Percentiles rank a stretch among this genome's conserved stretches.
Conservation (phyloP, 2,329 filamentous ascomycete genomes). For the Aspergillus sp. region DNA sequence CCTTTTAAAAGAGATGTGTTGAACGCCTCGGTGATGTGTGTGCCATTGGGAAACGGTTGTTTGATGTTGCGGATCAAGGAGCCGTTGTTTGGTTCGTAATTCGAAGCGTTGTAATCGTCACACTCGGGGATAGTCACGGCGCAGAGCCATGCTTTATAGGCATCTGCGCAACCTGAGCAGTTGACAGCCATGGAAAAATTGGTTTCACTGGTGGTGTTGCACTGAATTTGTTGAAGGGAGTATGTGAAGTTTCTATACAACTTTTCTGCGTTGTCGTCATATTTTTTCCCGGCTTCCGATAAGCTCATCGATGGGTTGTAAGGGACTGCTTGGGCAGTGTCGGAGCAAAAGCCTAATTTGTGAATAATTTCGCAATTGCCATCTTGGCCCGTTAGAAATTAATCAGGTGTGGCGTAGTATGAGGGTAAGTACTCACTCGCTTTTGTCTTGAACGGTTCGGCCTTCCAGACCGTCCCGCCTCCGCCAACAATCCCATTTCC, state of each 20-base stretch:
- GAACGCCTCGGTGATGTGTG: slow-evolving; percentile 42
- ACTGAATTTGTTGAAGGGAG: slow-evolving; percentile 79
- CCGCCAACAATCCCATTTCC: slow-evolving; percentile 61
- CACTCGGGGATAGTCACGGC: slow-evolving; percentile 90
- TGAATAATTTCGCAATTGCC: slow-evolving; percentile 83
- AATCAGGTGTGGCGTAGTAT: background rate
- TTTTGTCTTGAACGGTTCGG: slow-evolving; percentile 76
- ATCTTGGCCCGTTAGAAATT: slow-evolving; percentile 47
- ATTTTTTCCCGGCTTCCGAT: slow-evolving; percentile 65
- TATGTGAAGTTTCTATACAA: slow-evolving; percentile 79
- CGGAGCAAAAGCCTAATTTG: slow-evolving; percentile 83
- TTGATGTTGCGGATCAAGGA: slow-evolving; percentile 71
- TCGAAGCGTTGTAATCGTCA: slow-evolving; percentile 66
- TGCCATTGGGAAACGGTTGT: slow-evolving; percentile 70
- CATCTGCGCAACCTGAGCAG: slow-evolving; percentile 72
- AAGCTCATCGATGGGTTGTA: slow-evolving; percentile 68
- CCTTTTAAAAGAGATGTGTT: slow-evolving; percentile 47
- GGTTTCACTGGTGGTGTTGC: slow-evolving; percentile 70
- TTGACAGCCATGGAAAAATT: slow-evolving; percentile 77
- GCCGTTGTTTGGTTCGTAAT: slow-evolving; percentile 40
- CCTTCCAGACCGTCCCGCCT: slow-evolving; percentile 73
- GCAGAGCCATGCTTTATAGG: slow-evolving; percentile 95
- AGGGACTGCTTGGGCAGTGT: slow-evolving; percentile 88
- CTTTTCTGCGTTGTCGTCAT: slow-evolving; percentile 70
- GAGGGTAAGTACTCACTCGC: slow-evolving; percentile 55